phyloP scores from a whole-genome alignment of 108 stramenopile species.

The Conticribra guillardii region DNA sequence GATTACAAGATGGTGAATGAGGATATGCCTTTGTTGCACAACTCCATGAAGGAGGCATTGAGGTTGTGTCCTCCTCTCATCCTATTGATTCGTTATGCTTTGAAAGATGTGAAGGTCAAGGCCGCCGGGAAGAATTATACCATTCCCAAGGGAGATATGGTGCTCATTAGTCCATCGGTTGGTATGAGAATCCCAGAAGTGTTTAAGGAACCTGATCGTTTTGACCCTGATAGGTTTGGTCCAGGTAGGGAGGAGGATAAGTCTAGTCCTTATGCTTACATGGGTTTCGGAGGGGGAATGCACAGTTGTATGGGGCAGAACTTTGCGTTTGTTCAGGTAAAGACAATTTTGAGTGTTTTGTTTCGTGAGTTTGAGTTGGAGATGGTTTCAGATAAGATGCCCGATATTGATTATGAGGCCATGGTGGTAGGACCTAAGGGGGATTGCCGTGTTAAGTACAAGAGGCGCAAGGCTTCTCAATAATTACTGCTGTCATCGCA shows the following conservation, averaged over 20 bases:
- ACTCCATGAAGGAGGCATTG: conserved; percentile 96
- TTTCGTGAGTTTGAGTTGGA: conserved; percentile 94
- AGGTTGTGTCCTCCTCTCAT: conserved; percentile 98
- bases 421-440: conserved; percentile 99
- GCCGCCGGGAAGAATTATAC: conserved; percentile 73
- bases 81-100: conserved; percentile 94
- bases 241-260: conserved; percentile 96
- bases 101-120: conserved; percentile 82
- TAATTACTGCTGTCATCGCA: too few species aligned
- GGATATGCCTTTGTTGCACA: conserved; percentile 89
- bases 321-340: conserved; percentile 98
- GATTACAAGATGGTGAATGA: conserved; percentile 82
- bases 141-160: conserved; percentile 94
- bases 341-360: conserved; percentile 96
- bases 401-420: conserved; percentile 93
- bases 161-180: conserved; percentile 92
- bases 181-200: conserved; percentile 91
- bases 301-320: conserved; percentile 99
- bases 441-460: conserved; percentile 86
- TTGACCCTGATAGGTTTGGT: conserved; percentile 98
- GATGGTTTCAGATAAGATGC: conserved; percentile 78
- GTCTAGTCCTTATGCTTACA: conserved; percentile 89
- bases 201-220: conserved; percentile 89
- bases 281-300: conserved; percentile 99
- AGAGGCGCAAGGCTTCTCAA: conserved; percentile 23